Percentiles rank a stretch among this genome's conserved stretches.
Conservation (phyloP, 257 asterid genomes). For the Solanum lignicaule region DNA sequence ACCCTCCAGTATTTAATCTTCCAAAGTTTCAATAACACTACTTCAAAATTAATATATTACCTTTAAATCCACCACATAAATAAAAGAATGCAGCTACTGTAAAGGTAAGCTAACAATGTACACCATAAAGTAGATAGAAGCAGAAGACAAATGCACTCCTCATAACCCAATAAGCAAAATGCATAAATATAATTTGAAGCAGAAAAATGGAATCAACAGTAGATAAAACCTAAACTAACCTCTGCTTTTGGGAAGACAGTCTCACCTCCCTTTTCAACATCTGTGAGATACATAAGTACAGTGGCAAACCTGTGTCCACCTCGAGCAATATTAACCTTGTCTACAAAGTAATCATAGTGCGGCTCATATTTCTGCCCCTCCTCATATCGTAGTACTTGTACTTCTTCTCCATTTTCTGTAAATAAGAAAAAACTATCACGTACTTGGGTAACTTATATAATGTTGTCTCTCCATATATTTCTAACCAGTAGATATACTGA, state of each 20-base stretch:
- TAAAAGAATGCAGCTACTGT: not conserved
- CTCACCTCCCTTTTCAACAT: conserved; percentile 93
- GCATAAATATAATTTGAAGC: not conserved
- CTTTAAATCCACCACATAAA: not conserved
- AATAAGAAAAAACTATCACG: not conserved
- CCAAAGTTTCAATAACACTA: not conserved
- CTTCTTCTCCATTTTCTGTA: conserved; percentile 88
- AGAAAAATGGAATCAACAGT: not conserved
- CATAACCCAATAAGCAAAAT: not conserved
- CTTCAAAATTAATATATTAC: not conserved
- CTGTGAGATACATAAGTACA: conserved; percentile 80
- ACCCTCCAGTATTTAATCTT: not conserved
- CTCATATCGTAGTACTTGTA: conserved; percentile 86
- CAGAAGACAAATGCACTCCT: not conserved
- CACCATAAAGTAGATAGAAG: not conserved
- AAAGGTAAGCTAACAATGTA: not conserved
- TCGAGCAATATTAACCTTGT: conserved; percentile 67
- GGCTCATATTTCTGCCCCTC: conserved; percentile 93
- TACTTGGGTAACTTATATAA: not conserved
- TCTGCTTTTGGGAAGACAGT: conserved; percentile 89
- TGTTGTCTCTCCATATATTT: not conserved
- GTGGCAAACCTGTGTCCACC: conserved; percentile 95
- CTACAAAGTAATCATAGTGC: conserved; percentile 75
- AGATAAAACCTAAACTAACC: conserved; percentile 38
- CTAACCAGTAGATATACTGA: not conserved